Conservation (phyloP, 306 rosid species). For the Canavalia gladiata region DNA sequence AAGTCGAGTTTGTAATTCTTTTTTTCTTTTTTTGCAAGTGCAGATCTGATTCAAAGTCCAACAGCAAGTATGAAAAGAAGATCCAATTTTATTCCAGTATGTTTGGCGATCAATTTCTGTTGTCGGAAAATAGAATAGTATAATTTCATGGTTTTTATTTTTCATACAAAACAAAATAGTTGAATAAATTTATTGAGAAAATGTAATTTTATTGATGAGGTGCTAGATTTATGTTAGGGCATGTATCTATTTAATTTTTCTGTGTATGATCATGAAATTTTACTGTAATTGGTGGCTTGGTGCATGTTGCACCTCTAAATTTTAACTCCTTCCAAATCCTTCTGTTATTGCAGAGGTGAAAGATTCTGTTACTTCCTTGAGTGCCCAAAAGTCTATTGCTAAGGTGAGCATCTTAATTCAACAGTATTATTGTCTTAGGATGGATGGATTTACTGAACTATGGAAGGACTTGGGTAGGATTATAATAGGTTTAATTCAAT, state of each 20-base stretch:
- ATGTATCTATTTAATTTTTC: not conserved
- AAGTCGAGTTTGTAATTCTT: not conserved
- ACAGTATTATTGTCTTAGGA: not conserved
- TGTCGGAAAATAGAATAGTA: not conserved
- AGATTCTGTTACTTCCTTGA: conserved; percentile 62
- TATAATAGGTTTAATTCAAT: conserved; percentile 19
- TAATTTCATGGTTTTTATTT: not conserved
- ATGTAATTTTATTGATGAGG: not conserved
- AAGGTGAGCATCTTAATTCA: conserved; percentile 61
- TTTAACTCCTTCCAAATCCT: conserved; percentile 20
- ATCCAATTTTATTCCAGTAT: conserved; percentile 62
- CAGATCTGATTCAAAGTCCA: conserved; percentile 53
- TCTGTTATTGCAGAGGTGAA: conserved; percentile 73
- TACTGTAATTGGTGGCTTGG: conserved; percentile 14
- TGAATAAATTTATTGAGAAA: not conserved
- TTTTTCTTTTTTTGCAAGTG: not conserved
- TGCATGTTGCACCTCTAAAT: not conserved
- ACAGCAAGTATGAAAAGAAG: conserved; percentile 54
- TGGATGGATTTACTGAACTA: not conserved
- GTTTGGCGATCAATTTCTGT: not conserved
- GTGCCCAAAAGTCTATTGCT: conserved; percentile 69
- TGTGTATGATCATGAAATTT: conserved; percentile 3
- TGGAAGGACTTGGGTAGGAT: not conserved
- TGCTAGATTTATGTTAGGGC: not conserved
- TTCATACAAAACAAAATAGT: not conserved